phyloP scores from a whole-genome alignment of 2,329 filamentous ascomycete genomes.

The Metarhizium sp. region DNA sequence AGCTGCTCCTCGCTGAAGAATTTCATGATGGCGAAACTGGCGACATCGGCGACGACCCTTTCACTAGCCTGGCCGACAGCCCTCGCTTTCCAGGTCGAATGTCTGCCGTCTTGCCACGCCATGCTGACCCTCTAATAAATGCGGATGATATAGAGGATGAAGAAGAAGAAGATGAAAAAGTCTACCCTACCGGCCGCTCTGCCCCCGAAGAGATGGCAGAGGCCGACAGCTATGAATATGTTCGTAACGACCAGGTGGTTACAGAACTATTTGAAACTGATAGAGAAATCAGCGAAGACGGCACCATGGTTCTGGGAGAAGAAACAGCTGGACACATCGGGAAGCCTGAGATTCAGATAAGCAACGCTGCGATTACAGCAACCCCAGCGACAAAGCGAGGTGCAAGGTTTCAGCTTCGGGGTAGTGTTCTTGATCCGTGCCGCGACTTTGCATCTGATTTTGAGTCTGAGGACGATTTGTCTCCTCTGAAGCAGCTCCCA shows the following conservation, averaged over 20 bases:
- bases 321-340: background rate
- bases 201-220: background rate
- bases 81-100: slow-evolving; percentile 35
- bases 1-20: slow-evolving; percentile 28
- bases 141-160: slow-evolving; percentile 13
- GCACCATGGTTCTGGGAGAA: background rate
- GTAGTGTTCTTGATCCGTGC: slow-evolving; percentile 36
- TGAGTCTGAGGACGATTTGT: slow-evolving; percentile 45
- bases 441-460: slow-evolving; percentile 36
- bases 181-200: background rate
- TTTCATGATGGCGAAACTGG: slow-evolving; percentile 10
- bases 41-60: slow-evolving; percentile 19
- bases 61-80: slow-evolving; percentile 23
- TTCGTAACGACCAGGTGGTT: background rate
- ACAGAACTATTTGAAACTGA: background rate
- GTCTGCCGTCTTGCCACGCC: slow-evolving; percentile 34
- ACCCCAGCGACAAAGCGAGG: slow-evolving; percentile 1
- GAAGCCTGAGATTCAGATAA: background rate
- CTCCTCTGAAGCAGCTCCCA: slow-evolving; percentile 14
- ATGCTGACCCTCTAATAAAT: slow-evolving; percentile 29
- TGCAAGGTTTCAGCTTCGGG: slow-evolving; percentile 29
- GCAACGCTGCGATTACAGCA: background rate
- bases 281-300: background rate
- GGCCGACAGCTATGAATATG: background rate
- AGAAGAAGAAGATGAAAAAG: background rate